Evolutionary conservation across 2,329 filamentous ascomycete genomes (phyloP).

Genomic region (Coniella vitis): DNA sequence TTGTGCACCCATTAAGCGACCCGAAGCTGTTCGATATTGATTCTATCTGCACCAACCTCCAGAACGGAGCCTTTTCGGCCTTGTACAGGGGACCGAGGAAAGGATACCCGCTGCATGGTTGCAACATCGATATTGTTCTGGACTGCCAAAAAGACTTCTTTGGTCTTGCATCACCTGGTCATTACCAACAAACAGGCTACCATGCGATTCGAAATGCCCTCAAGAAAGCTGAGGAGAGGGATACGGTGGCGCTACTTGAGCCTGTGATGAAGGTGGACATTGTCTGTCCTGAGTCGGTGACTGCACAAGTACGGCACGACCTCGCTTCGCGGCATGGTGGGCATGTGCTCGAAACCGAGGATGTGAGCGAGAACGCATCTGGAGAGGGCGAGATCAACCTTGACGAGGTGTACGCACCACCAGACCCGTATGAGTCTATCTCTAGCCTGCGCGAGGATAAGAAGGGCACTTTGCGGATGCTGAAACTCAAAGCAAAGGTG

Average conservation of each 20-base stretch:
- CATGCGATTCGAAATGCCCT: constrained; percentile 64
- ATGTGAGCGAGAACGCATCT: constrained; percentile 31
- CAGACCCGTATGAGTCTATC: constrained; percentile 67
- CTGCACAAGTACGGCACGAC: constrained; percentile 78
- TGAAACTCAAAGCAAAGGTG: constrained; percentile 74
- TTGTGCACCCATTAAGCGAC: constrained; percentile 42
- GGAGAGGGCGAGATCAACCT: constrained; percentile 53
- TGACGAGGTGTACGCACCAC: constrained; percentile 74
- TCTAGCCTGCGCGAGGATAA: constrained; percentile 47
- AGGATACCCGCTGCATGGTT: constrained; percentile 72
- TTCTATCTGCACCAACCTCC: constrained; percentile 51
- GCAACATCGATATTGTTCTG: constrained; percentile 62
- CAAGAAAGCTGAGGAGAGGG: constrained; percentile 48
- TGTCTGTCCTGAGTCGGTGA: constrained; percentile 71
- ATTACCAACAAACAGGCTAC: constrained; percentile 58
- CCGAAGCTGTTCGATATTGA: constrained; percentile 44
- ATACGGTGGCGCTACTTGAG: constrained; percentile 68
- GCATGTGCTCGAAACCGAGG: constrained; percentile 64
- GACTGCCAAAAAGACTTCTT: constrained; percentile 60
- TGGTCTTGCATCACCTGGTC: constrained; percentile 56
- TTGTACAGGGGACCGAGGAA: constrained; percentile 78
- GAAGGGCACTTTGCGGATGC: constrained; percentile 41
- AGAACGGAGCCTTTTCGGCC: constrained; percentile 76
- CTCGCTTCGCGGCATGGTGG: constrained; percentile 70
- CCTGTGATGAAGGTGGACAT: constrained; percentile 91